Base-by-base conservation (phyloP, 805 yeast genomes). In the Wickerhamiella sergipiensis region DNA sequence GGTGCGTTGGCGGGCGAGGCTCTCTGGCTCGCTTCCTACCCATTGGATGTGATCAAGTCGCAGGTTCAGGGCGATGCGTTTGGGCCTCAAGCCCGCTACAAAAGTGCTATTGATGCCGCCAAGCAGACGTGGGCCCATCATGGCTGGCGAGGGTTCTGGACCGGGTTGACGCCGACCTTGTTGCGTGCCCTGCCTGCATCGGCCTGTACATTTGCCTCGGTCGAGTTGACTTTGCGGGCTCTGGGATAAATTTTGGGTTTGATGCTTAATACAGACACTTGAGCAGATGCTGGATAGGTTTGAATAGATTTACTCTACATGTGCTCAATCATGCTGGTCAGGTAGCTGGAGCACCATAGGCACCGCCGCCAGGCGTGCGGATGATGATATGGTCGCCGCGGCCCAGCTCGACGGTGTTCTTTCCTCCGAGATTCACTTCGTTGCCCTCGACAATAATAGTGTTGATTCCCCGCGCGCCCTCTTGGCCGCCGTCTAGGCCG, bases 281-380 rank as follows among this genome's bases (percentile, higher is more conserved):
- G n/a, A n/a, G n/a, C n/a, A n/a, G n/a, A n/a, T n/a, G n/a, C n/a
- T n/a, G n/a, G n/a, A n/a, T n/a, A n/a, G n/a, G n/a, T n/a, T n/a
- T n/a, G n/a, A n/a, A n/a, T n/a, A n/a, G n/a, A n/a, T n/a, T n/a
- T n/a, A n/a, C n/a, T n/a, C n/a, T n/a, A n/a, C n/a, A n/a, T n/a
- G n/a, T n/a, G n/a, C n/a, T n/a, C n/a, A n/a, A n/a, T n/a, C n/a
- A n/a, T n/a, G n/a, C n/a, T n/a, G n/a, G n/a, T n/a, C n/a, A n/a
- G n/a, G n/a, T n/a, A n/a, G n/a, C n/a, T n/a, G n/a, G n/a, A n/a
- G n/a, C n/a, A n/a, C 94, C 94, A 64, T 72, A 85, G 0, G 88
- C 95, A 44, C 92, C 95, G 31, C 92, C 95, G 44, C 95, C 95
- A 1, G 95, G 95, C 0, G 95, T 85, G 58, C 70, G 64, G 38